These are phyloP conservation scores for Handroanthus guayacan DNA, from an alignment of 257 asterid genomes.

Conservation along the genomic window DNA sequence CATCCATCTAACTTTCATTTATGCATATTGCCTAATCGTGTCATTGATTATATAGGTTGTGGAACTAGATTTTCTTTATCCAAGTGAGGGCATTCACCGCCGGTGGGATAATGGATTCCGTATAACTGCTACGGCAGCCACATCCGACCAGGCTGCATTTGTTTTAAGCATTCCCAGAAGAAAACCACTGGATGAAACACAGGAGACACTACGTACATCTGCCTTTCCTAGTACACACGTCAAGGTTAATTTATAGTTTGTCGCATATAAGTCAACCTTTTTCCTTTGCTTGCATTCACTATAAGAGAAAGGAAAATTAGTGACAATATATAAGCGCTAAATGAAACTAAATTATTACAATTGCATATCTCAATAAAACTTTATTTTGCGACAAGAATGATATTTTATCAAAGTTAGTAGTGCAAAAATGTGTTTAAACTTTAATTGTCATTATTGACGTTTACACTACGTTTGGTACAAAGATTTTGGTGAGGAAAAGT, in stretches of 20 bases:
- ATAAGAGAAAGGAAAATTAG: no score
- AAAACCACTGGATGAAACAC: slow-evolving; percentile 73
- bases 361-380: no score
- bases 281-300: not conserved
- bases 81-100: slow-evolving; percentile 87
- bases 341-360: no score
- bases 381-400: no score
- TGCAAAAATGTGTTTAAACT: not conserved
- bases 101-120: slow-evolving; percentile 87
- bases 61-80: slow-evolving; percentile 86
- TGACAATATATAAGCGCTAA: no score
- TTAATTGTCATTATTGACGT: not conserved
- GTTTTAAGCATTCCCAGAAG: slow-evolving; percentile 75
- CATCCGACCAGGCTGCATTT: slow-evolving; percentile 74
- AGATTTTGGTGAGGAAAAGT: no score
- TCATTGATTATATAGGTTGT: slow-evolving; percentile 56
- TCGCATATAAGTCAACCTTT: not conserved
- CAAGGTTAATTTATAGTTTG: slow-evolving; percentile 52
- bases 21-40: not conserved
- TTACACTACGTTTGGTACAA: no score
- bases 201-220: slow-evolving; percentile 88
- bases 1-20: not conserved
- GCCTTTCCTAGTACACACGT: slow-evolving; percentile 81
- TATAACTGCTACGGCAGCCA: slow-evolving; percentile 83
- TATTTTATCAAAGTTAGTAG: not conserved